Evolutionary conservation across 208 protist genomes (phyloP).

Genomic region (Trypanosoma congolense): DNA sequence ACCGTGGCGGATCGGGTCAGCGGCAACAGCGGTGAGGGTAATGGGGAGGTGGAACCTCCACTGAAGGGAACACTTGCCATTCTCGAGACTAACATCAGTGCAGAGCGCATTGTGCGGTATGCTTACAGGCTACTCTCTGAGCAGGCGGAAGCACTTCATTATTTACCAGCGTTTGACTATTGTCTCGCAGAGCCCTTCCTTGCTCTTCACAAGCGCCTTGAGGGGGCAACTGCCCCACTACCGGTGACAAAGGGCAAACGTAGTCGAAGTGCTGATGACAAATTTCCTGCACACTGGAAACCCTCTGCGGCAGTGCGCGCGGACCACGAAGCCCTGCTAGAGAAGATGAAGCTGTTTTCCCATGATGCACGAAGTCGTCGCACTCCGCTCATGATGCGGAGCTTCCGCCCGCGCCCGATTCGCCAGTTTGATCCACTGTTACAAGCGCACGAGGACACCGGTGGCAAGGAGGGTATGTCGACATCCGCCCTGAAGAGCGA

Average conservation of each 20-base stretch:
- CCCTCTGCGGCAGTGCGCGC: conserved; percentile 30
- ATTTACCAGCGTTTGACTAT: conserved; percentile 47
- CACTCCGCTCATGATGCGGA: conserved; percentile 78
- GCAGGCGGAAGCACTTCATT: conserved; percentile 38
- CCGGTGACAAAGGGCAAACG: background rate
- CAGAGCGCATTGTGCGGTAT: conserved; percentile 38
- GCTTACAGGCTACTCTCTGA: conserved; percentile 60
- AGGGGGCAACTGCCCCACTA: background rate
- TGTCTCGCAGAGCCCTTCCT: conserved; percentile 44
- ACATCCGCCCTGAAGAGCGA: conserved; percentile 53
- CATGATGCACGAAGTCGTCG: conserved; percentile 31
- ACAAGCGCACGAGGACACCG: conserved; percentile 36
- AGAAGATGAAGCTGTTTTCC: conserved; percentile 22
- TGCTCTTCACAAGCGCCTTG: conserved; percentile 35
- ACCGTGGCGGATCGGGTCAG: background rate
- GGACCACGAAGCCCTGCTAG: conserved; percentile 42
- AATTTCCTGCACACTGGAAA: conserved; percentile 16
- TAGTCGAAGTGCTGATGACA: background rate
- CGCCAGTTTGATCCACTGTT: conserved; percentile 83
- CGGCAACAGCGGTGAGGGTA: background rate
- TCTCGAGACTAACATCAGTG: conserved; percentile 28
- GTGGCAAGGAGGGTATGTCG: background rate
- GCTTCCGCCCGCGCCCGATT: conserved; percentile 75
- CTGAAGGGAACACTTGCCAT: conserved; percentile 25
- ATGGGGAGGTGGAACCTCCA: conserved; percentile 4